Conservation (phyloP, 306 rosid genomes). For the Clitoria ternatea region DNA sequence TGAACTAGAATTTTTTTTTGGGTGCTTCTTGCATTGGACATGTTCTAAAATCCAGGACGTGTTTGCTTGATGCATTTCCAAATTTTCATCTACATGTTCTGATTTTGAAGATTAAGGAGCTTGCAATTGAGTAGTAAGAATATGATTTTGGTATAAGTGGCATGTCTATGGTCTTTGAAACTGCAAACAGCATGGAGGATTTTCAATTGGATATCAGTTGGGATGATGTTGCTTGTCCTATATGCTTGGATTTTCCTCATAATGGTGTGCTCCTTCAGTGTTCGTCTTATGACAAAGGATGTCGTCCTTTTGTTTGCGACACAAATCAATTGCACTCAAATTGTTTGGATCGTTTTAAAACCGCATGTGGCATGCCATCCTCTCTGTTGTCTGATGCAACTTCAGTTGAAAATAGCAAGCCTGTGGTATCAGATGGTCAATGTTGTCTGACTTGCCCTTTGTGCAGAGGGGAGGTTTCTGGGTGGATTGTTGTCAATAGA, state of each 20-base stretch:
- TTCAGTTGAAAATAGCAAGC: constrained; percentile 34
- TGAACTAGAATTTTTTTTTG: background rate
- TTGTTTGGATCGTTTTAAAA: constrained; percentile 89
- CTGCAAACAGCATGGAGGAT: constrained; percentile 36
- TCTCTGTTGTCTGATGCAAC: constrained; percentile 41
- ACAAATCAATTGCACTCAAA: constrained; percentile 84
- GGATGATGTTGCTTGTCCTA: constrained; percentile 80
- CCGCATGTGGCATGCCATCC: constrained; percentile 51
- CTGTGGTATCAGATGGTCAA: constrained; percentile 39
- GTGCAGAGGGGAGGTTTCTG: constrained; percentile 90
- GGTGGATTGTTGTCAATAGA: constrained; percentile 70
- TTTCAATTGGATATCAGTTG: constrained; percentile 47
- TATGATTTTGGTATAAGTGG: background rate
- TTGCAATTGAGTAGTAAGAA: background rate
- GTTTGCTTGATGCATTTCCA: constrained; percentile 7
- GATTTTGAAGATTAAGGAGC: constrained; percentile 10
- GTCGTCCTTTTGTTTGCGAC: constrained; percentile 86
- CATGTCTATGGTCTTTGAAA: background rate
- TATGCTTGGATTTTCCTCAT: constrained; percentile 95
- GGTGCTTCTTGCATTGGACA: background rate
- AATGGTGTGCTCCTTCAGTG: constrained; percentile 86
- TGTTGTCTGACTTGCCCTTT: constrained; percentile 72
- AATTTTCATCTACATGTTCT: constrained; percentile 4
- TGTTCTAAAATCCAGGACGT: background rate
- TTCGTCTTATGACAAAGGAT: constrained; percentile 75